Evolutionary conservation across 2,329 filamentous ascomycete species (phyloP), one percentile per base, ranked within the genome.

Genomic region (Aspergillus sclerotialis): DNA sequence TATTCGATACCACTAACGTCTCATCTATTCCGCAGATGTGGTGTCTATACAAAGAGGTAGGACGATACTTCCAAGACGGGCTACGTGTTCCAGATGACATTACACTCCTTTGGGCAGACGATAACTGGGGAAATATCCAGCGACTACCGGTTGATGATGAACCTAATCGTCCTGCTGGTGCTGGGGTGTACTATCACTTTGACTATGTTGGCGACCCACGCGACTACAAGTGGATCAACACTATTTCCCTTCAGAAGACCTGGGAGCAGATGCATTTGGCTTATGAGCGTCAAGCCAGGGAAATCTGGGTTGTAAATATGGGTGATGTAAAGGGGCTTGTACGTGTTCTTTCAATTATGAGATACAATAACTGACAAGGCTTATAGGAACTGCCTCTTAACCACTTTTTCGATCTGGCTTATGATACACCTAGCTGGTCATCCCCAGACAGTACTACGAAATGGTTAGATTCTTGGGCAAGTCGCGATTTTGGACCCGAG

Each of bases 31-130:
- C 81, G 5, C 80, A 84, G 56, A 70, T 80, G 60, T 84, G 81
- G 80, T 83, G 79, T 46, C 60, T 85, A 40, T 86, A 85, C 60
- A 84, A 84, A 52, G 81, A 86, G 52, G 80, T 86, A 2, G 78
- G 81, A 58, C 73, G 74, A 5, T 84, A 85, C 53, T 76, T 80
- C 38, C 75, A 80, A 37, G 67, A 73, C 11, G 80, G 80, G 2
- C 68, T 84, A 51, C 60, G 63, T 2, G 70, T 82, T 55, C 58
- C 80, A 0, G 79, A 84, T 24, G 73, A 82, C 48, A 73, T 84
- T 17, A 84, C 77, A 2, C 63, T 84, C 15, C 65, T 84, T 4
- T 84, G 78, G 73, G 70, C 78, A 0, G 80, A 84, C 51, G 80
- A 84, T 58, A 84, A 82, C 58, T 81, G 69, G 67, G 79, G 79